Evolutionary conservation across 768 basidiomycete genomes (phyloP).

Genomic region (Sutorius australiensis): DNA sequence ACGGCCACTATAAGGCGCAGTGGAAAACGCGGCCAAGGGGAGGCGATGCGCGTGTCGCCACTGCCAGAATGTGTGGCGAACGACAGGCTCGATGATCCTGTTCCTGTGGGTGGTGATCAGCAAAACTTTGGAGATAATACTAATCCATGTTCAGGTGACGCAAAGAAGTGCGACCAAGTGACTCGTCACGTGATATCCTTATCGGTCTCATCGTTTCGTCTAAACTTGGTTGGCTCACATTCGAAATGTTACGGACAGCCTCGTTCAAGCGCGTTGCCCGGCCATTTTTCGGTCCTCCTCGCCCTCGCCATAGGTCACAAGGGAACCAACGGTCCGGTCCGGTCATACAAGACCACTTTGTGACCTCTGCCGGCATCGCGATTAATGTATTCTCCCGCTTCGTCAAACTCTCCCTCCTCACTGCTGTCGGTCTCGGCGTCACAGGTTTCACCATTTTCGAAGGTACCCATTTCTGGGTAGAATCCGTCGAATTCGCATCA

Average conservation of each 20-base stretch:
- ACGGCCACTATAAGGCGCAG: background rate
- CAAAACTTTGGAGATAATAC: no score
- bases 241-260: conserved; percentile 13
- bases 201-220: background rate
- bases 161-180: background rate
- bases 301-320: conserved; percentile 20
- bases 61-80: background rate
- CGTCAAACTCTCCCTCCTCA: conserved; percentile 47
- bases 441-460: conserved; percentile 50
- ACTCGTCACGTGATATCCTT: background rate
- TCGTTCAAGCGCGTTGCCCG: conserved; percentile 4
- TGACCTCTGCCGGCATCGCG: conserved; percentile 36
- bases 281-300: background rate
- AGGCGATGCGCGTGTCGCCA: background rate
- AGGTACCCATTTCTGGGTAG: conserved; percentile 60
- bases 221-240: background rate
- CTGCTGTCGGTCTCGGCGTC: conserved; percentile 40
- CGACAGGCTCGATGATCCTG: no score
- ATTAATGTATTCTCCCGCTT: conserved; percentile 45
- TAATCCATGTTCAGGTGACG: no score
- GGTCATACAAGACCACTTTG: conserved; percentile 34
- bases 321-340: conserved; percentile 3
- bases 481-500: conserved; percentile 45
- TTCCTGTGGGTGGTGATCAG: background rate
- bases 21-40: background rate